Evolutionary conservation across 2,329 filamentous ascomycete species (phyloP).

Genomic region (Diaporthe ilicicola): DNA sequence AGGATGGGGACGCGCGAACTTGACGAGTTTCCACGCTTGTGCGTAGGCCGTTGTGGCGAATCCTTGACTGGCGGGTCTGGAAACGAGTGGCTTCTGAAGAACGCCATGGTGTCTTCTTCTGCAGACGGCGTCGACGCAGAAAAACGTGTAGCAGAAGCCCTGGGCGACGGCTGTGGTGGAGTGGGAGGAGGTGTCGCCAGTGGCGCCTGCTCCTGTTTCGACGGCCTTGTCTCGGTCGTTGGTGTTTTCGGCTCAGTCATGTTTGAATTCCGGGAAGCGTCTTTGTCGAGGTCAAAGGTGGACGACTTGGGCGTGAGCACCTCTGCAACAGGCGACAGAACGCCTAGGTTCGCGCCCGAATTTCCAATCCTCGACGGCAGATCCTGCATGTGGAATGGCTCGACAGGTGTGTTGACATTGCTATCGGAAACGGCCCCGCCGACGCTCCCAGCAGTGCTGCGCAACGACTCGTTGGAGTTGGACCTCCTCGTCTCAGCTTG

Average conservation of each 20-base stretch:
- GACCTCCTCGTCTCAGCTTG: conserved; percentile 37
- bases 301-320: conserved; percentile 39
- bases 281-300: conserved; percentile 35
- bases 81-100: background rate
- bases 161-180: conserved; percentile 15
- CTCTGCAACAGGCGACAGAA: conserved; percentile 41
- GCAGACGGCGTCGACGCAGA: background rate
- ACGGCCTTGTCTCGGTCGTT: conserved; percentile 25
- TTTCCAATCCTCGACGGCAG: conserved; percentile 53
- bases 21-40: conserved; percentile 36
- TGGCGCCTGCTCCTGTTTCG: conserved; percentile 27
- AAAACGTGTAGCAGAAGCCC: background rate
- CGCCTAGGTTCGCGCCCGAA: conserved; percentile 44
- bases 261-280: conserved; percentile 27
- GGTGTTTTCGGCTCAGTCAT: conserved; percentile 22
- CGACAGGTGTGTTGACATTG: conserved; percentile 49
- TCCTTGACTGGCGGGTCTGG: background rate
- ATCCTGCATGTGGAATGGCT: conserved; percentile 60
- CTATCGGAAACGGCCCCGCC: conserved; percentile 10
- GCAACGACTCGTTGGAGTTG: conserved; percentile 42
- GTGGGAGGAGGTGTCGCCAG: conserved; percentile 31
- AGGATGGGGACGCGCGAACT: conserved; percentile 40
- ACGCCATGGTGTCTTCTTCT: conserved; percentile 23
- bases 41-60: conserved; percentile 2
- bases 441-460: conserved; percentile 42